phyloP scores from a whole-genome alignment of 306 rosid genomes.

The Vachellia collinsii region DNA sequence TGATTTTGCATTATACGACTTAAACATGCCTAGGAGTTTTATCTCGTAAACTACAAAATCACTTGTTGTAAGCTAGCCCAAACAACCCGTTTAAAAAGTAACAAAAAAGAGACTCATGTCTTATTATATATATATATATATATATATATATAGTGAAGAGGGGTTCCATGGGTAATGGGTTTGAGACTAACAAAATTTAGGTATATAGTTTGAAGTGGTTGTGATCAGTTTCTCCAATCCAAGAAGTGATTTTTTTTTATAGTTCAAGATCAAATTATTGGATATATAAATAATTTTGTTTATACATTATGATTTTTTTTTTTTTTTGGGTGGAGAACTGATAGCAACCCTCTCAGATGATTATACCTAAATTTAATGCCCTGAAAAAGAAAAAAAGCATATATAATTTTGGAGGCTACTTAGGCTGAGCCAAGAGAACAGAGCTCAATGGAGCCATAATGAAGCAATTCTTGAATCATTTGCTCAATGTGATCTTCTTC shows the following conservation, averaged over 20 bases:
- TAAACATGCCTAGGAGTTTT: no score
- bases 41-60: no score
- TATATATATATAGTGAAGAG: neutral
- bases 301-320: neutral
- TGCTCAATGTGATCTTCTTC: conserved; percentile 88
- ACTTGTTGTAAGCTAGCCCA: no score
- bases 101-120: neutral
- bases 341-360: neutral
- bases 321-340: neutral
- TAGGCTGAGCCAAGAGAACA: conserved; percentile 56
- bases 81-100: no score
- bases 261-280: neutral
- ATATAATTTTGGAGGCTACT: conserved; percentile 7
- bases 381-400: neutral
- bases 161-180: neutral
- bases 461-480: conserved; percentile 84
- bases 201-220: neutral
- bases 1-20: no score
- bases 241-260: neutral
- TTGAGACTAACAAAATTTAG: neutral
- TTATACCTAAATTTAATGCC: neutral
- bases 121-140: no score
- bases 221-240: neutral
- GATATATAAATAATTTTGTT: neutral
- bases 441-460: conserved; percentile 77